Conservation (phyloP, 2,329 filamentous ascomycete genomes). For the Cylindrodendrum hubeiense region DNA sequence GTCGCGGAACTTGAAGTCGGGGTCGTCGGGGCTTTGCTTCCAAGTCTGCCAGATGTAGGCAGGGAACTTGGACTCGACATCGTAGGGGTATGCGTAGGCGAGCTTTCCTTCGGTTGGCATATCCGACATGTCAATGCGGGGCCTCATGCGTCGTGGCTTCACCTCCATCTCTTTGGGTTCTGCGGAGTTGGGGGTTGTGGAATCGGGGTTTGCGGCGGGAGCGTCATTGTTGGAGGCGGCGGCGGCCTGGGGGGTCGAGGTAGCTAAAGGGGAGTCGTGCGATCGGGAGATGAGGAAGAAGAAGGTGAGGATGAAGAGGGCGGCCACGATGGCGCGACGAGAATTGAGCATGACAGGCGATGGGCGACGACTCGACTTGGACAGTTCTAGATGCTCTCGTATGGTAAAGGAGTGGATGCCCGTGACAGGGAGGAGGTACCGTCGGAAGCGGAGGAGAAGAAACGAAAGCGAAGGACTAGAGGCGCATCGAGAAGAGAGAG, state of each 20-base stretch:
- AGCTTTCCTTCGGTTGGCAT: constrained; percentile 85
- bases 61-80: constrained; percentile 88
- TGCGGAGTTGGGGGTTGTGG: constrained; percentile 28
- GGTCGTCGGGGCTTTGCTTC: constrained; percentile 85
- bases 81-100: constrained; percentile 94
- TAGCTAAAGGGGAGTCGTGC: constrained; percentile 53
- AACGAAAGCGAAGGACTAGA: constrained; percentile 34
- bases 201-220: constrained; percentile 37
- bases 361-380: constrained; percentile 26
- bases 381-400: constrained; percentile 16
- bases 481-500: constrained; percentile 37
- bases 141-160: constrained; percentile 41
- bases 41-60: constrained; percentile 99
- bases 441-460: constrained; percentile 27
- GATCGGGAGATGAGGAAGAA: constrained; percentile 77
- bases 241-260: constrained; percentile 30
- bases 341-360: constrained; percentile 77
- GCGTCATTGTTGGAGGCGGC: constrained; percentile 34
- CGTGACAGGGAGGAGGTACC: constrained; percentile 31
- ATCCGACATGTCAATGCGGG: constrained; percentile 76
- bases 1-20: constrained; percentile 83
- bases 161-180: constrained; percentile 35
- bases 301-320: constrained; percentile 75
- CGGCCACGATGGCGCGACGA: constrained; percentile 79
- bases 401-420: constrained; percentile 35